Percentiles rank a stretch among this genome's conserved stretches.
Evolutionary conservation across 202 grass and related monocot species (phyloP).

Genomic region (Panicum virgatum): DNA sequence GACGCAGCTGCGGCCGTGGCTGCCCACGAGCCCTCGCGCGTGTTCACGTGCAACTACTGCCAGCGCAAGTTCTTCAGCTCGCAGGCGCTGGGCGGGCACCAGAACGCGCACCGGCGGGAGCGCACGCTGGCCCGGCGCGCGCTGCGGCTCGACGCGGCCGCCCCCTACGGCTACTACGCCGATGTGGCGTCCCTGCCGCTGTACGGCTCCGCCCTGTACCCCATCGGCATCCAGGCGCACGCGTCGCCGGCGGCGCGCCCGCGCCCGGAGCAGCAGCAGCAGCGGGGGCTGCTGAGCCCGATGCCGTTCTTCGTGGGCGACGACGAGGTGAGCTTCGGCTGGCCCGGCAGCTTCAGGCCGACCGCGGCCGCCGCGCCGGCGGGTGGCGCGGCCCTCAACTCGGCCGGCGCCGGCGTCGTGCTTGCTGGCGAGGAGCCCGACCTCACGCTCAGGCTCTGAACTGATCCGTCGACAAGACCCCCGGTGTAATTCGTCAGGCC

Average conservation of each 20-base stretch:
- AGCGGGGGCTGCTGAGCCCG: constrained; percentile 45
- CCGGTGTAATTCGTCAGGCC: constrained; percentile 21
- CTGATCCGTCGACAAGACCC: constrained; percentile 11
- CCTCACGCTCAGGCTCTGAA: constrained; percentile 72
- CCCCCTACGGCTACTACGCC: constrained; percentile 54
- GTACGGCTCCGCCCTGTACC: constrained; percentile 57
- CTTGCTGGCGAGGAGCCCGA: constrained; percentile 62
- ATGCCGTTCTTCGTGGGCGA: constrained; percentile 60
- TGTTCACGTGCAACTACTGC: constrained; percentile 94
- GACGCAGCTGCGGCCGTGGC: neutral
- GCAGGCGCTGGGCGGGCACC: constrained; percentile 85
- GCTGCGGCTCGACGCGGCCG: constrained; percentile 44
- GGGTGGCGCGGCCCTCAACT: neutral
- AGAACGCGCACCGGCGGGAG: constrained; percentile 85
- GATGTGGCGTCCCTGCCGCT: constrained; percentile 76
- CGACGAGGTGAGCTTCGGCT: constrained; percentile 51
- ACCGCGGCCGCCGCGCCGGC: neutral
- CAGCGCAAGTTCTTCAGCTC: constrained; percentile 86
- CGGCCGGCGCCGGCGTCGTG: constrained; percentile 10
- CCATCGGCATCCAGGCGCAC: constrained; percentile 70
- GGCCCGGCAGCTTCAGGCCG: constrained; percentile 66
- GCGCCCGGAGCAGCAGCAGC: constrained; percentile 16
- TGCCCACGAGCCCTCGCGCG: constrained; percentile 44
- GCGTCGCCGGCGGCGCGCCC: constrained; percentile 56
- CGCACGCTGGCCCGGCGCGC: constrained; percentile 66